A percentile compares a stretch with the other conserved stretches of the same genome.
Conservation (phyloP, 1,284 basidiomycete species). For the Prillingera fragicola region DNA sequence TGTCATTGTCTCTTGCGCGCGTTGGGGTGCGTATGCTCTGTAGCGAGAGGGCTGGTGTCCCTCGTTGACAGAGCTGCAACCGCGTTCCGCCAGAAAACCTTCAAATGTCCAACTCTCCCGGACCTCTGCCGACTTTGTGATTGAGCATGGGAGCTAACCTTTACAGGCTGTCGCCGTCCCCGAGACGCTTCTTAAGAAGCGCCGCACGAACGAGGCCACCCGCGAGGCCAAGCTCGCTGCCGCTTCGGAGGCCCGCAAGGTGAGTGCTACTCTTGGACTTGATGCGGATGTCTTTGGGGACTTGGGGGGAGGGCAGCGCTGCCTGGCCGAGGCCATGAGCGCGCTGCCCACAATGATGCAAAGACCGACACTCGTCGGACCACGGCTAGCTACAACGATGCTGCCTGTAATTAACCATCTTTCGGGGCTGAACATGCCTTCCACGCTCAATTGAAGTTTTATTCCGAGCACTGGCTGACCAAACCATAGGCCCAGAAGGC, state of each 20-base stretch:
- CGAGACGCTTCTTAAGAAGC: conserved; percentile 98
- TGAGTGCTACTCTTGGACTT: conserved; percentile 50
- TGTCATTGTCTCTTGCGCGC: no score
- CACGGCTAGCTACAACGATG: conserved; percentile 55
- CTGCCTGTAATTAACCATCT: conserved; percentile 88
- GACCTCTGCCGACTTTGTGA: not conserved
- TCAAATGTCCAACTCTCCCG: not conserved
- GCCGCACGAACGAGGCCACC: conserved; percentile 96
- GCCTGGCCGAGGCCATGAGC: not conserved
- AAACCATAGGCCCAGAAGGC: conserved; percentile 67
- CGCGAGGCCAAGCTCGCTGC: conserved; percentile 90
- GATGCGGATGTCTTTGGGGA: not conserved
- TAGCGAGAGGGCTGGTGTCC: no score
- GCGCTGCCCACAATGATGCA: conserved; percentile 62
- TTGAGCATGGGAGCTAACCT: no score
- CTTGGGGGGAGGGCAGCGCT: not conserved
- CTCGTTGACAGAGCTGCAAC: no score
- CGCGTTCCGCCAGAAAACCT: not conserved
- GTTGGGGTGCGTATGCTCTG: no score
- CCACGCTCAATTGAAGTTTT: not conserved
- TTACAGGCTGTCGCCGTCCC: conserved; percentile 69
- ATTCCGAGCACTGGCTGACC: not conserved
- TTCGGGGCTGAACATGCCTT: conserved; percentile 75
- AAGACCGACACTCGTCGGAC: conserved; percentile 53
- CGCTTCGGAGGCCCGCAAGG: conserved; percentile 85